These are phyloP conservation scores for Nakazawaea populi DNA, from an alignment of 805 yeast genomes.

Conservation along the genomic window DNA sequence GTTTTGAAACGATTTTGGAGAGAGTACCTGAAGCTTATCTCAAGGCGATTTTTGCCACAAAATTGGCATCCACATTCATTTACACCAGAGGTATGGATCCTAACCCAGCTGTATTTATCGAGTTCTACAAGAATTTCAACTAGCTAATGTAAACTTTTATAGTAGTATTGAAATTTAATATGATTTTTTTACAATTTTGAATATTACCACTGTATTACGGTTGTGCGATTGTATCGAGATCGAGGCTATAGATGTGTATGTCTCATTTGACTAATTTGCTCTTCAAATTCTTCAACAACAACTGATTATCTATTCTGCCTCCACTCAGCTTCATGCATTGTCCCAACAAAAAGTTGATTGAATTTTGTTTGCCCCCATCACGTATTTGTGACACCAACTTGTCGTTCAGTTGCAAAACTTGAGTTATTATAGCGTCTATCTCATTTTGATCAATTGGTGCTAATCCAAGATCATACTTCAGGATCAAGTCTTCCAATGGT, in stretches of 20 bases:
- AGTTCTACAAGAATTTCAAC: slow-evolving; percentile 28
- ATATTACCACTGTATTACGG: too few relatives aligned
- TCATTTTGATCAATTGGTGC: slow-evolving; percentile 23
- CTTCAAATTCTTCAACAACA: slow-evolving; percentile 19
- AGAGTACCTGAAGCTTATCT: slow-evolving; percentile 87
- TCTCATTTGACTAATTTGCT: background rate
- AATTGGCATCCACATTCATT: slow-evolving; percentile 78
- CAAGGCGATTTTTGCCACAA: slow-evolving; percentile 83
- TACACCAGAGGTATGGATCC: slow-evolving; percentile 76
- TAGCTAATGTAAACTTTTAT: background rate
- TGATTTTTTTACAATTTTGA: too few relatives aligned
- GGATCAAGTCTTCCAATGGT: slow-evolving; percentile 39
- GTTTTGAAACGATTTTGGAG: slow-evolving; percentile 58
- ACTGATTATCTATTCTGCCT: slow-evolving; percentile 43
- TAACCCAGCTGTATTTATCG: slow-evolving; percentile 73
- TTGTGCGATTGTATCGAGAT: too few relatives aligned
- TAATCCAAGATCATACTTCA: slow-evolving; percentile 42
- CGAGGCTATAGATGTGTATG: too few relatives aligned
- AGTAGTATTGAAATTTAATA: too few relatives aligned
- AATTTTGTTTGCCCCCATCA: slow-evolving; percentile 51
- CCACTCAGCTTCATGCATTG: slow-evolving; percentile 75
- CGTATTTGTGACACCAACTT: slow-evolving; percentile 52
- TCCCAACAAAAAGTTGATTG: slow-evolving; percentile 78
- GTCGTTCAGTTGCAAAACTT: slow-evolving; percentile 34
- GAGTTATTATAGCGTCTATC: slow-evolving; percentile 24